Base-by-base conservation (phyloP, 495 filamentous ascomycete genomes). In the Xylaria bambusicola region DNA sequence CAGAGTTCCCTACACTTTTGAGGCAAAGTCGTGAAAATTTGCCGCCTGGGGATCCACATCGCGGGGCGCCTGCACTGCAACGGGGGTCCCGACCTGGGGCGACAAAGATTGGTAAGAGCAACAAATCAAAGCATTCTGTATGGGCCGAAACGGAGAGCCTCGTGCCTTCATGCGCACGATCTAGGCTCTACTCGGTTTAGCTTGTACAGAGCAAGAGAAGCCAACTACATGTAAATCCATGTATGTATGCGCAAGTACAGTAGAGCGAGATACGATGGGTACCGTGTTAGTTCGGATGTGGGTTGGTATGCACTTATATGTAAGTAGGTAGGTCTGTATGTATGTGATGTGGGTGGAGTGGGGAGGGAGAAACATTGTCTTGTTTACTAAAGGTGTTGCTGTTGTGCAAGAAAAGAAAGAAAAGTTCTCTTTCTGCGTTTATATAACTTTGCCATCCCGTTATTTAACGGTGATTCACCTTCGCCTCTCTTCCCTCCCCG, bases 101-200 rank as follows among this genome's bases (percentile, higher is more conserved):
- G n/a, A n/a, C n/a, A n/a, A n/a, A n/a, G n/a, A n/a, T n/a, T n/a
- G n/a, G n/a, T n/a, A n/a, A 42, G n/a, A 31, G n/a, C 52, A 23
- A 2, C 52, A 29, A 54, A 54, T 54, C 38, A 54, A 10, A 44
- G 10, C 17, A n/a, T 17, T 15, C 38, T 38, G 52, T n/a, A 41
- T 21, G n/a, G 29, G 17, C 52, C 26, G 38, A 44, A 20, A 42
- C 18, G 38, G 17, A 21, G 17, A 54, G 52, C 52, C 52, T 54
- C 36, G 38, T 33, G 6, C 52, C 24, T 33, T 23, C 52, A 12
- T 42, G 36, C 52, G 52, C 52, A 20, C 36, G 50, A 21, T 27
- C 52, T 54, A 54, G 26, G 21, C 52, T 44, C 7, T 18, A n/a
- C 23, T 15, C 9, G 52, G 52, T n/a, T 33, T 54, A 54, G 51